Base-by-base conservation (phyloP, 2,329 filamentous ascomycete species). In the Sphaceloma murrayae region DNA sequence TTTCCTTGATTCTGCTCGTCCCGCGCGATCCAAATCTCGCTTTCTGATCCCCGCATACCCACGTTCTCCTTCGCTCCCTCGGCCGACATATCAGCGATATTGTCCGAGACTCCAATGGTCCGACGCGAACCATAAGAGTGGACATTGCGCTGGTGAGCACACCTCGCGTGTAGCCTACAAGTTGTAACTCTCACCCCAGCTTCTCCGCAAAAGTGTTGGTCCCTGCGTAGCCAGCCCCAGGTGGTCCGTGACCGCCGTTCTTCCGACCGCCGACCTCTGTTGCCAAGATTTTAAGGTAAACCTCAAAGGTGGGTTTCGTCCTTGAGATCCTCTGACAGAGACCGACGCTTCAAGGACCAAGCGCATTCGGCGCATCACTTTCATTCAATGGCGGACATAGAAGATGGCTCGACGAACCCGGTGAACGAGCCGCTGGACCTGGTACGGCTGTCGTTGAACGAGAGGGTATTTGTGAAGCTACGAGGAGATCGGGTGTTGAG, bases 401-500 rank as follows among this genome's bases (percentile, higher is more conserved):
- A 83, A 60, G 78, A 80, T 53, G 42, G 29, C 13, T 10, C 29
- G 29, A 71, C 76, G 47, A 59, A 60, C 47, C 57, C 60, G 45
- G 83, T 87, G 46, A 80, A 88, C 43, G 89, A 98, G 69, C 89
- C 93, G 45, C 82, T 98, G 59, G 91, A 96, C 65, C 79, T 98
- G 31, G 91, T 98, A 54, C 85, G 88, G 55, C 77, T 98, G 46
- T 85, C 89, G 54, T 77, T 98, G 36, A 89, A 96, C 64, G 91
- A 98, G 66, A 78, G 91, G 34, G 91, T 98, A 42, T 94, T 95
- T 65, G 89, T 98, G 54, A 96, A 96, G 75, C 74, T 98, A 52
- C 78, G 91, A 59, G 91, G 91, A 55, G 91, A 98, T 64, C 78
- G 91, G 52, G 91, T 98, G 69, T 73, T 98, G 53, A 91, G 94